phyloP scores from a whole-genome alignment of 139 green algal species.

The Nannochloris sp. region DNA sequence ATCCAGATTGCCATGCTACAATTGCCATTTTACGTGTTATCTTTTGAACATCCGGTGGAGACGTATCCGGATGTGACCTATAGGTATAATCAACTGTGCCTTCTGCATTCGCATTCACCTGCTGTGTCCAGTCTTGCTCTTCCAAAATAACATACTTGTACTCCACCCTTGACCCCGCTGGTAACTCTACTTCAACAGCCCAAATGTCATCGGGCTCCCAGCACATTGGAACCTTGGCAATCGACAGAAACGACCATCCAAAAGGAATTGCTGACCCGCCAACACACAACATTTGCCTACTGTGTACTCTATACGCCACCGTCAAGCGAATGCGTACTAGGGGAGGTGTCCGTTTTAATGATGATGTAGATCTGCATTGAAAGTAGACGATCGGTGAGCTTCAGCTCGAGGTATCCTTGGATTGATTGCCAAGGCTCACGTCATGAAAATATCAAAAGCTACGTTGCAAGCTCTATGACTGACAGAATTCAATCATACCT shows the following conservation, averaged over 20 bases:
- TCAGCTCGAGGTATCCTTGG: no score
- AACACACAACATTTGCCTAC: conserved; percentile 84
- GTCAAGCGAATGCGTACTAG: conserved; percentile 58
- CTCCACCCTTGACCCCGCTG: conserved; percentile 66
- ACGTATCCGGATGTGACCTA: conserved; percentile 49
- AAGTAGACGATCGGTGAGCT: neutral
- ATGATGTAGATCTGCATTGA: neutral
- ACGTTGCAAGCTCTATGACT: no score
- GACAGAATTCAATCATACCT: neutral
- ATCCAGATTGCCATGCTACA: conserved; percentile 86
- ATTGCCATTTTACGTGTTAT: conserved; percentile 92
- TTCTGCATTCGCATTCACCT: conserved; percentile 64
- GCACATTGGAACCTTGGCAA: conserved; percentile 82
- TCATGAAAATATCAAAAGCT: no score
- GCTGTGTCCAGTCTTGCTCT: conserved; percentile 61
- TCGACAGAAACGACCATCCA: conserved; percentile 88
- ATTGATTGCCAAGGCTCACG: no score
- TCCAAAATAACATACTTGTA: conserved; percentile 95
- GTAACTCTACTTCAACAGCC: conserved; percentile 77
- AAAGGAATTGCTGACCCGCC: conserved; percentile 67
- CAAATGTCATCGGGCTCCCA: conserved; percentile 78
- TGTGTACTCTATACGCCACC: conserved; percentile 78
- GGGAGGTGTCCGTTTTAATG: conserved; percentile 17
- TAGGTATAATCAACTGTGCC: conserved; percentile 75
- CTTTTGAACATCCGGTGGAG: conserved; percentile 66